Conservation (phyloP, 441 rosid species). For the Metrosideros polymorpha region DNA sequence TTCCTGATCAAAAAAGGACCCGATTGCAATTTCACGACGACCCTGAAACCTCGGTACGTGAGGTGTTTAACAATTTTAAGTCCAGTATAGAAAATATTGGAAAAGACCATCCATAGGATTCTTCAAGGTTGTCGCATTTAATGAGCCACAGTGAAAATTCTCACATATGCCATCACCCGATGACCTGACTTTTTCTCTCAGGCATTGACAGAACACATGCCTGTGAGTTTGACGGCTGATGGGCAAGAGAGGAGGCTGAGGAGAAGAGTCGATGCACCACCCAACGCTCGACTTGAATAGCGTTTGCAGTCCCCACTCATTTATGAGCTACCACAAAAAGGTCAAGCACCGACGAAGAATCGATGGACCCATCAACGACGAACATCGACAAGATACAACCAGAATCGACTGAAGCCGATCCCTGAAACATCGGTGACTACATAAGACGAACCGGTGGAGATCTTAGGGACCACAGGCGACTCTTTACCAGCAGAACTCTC, state of each 20-base stretch:
- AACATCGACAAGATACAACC: neutral
- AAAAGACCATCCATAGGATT: neutral
- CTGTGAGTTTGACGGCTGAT: neutral
- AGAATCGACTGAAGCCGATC: neutral
- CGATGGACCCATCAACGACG: neutral
- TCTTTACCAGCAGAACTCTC: neutral
- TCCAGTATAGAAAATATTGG: neutral
- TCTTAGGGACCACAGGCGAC: neutral
- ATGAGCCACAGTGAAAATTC: neutral
- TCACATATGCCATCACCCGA: neutral
- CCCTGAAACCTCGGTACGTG: fast-evolving
- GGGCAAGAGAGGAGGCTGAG: neutral
- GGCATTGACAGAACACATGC: neutral
- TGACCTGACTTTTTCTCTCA: neutral
- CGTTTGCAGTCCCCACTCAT: neutral
- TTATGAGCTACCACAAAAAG: neutral
- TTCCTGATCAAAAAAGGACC: neutral
- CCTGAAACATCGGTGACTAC: neutral
- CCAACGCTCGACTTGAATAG: neutral
- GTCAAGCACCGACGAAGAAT: neutral
- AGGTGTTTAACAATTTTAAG: neutral
- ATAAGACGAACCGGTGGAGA: neutral
- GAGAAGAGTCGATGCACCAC: neutral
- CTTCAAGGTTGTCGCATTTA: neutral
- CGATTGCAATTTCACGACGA: neutral